A percentile compares a stretch with the other conserved stretches of the same genome.
These are phyloP conservation scores for Debaryomyces hansenii DNA, from an alignment of 805 yeast genomes.

Conservation along the genomic window DNA sequence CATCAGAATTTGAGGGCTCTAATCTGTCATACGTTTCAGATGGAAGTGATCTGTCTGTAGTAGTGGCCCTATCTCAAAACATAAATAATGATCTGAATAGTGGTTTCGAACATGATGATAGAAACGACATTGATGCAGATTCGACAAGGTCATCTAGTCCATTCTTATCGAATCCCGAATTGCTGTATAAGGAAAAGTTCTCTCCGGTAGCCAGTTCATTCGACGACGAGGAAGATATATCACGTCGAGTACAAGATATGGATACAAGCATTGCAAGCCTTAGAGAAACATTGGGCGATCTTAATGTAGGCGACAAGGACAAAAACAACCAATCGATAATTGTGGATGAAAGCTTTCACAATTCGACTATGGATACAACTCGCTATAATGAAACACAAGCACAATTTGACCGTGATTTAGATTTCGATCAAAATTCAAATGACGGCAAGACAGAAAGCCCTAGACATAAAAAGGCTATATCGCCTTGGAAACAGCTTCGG, in stretches of 20 bases:
- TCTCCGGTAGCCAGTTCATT: not conserved
- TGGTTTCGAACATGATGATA: not conserved
- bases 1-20: not conserved
- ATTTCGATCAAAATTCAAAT: slow-evolving; percentile 7
- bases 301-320: slow-evolving; percentile 5
- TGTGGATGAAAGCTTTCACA: slow-evolving; percentile 3
- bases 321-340: not conserved
- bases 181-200: not conserved
- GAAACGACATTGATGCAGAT: not conserved
- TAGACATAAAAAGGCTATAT: slow-evolving; percentile 1
- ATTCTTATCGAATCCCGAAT: slow-evolving; percentile 18
- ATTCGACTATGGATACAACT: slow-evolving; percentile 9
- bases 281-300: slow-evolving; percentile 10
- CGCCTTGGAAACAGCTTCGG: slow-evolving; percentile 27
- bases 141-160: slow-evolving; percentile 6
- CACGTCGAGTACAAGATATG: slow-evolving; percentile 5
- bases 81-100: not conserved
- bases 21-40: not conserved
- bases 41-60: not conserved
- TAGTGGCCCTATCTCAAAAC: not conserved
- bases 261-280: slow-evolving; percentile 13
- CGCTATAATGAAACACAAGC: slow-evolving; percentile 22
- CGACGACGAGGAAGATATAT: not conserved
- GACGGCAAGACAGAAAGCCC: not conserved
- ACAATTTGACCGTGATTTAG: slow-evolving; percentile 21